Base-by-base conservation (phyloP, 2,329 filamentous ascomycete species). In the Epichloe sibirici region DNA sequence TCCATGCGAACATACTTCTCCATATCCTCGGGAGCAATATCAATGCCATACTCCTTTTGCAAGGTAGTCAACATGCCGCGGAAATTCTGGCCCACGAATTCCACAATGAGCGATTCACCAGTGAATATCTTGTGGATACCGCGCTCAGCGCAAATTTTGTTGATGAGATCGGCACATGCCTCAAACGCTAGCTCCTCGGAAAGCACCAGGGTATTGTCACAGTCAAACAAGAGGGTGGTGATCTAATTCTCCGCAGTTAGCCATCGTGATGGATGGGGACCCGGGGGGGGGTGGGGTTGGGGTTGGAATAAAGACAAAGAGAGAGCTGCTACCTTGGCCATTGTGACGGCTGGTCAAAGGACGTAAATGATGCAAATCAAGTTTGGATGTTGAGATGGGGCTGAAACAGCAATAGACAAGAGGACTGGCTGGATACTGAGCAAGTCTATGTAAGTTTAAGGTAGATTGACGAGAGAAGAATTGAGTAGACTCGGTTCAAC, bases 1-100 rank as follows among this genome's bases (percentile, higher is more conserved):
- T 95, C 90, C 61, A 76, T 76, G 61, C 73, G 76, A 57, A 94
- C 88, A 66, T 88, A 94, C 42, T 65, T 67, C 61, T 93, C 83
- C 53, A 90, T 70, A 64, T 94, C 86, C 2, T 80, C 81, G 21
- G 76, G 68, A 28, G 70, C 61, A 70, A 95, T 79, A 51, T 76
- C 71, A 70, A 95, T 91, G 69, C 77, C 75, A 75, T 88, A 83
- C 69, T 86, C 85, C 68, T 81, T 73, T 69, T 90, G 83, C 56
- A 95, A 81, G 56, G 81, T 82, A 54, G 74, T 70, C 71, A 95
- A 83, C 88, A 95, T 95, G 70, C 88, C 88, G 60, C 89, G 88
- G 79, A 95, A 95, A 78, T 94, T 95, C 69, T 93, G 86, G 62
- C 90, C 90, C 61, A 95, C 88, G 63, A 94, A 95, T 72, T 95